Evolutionary conservation across 139 green algal genomes (phyloP).

Genomic region (Chlamydomonas schloesseri): DNA sequence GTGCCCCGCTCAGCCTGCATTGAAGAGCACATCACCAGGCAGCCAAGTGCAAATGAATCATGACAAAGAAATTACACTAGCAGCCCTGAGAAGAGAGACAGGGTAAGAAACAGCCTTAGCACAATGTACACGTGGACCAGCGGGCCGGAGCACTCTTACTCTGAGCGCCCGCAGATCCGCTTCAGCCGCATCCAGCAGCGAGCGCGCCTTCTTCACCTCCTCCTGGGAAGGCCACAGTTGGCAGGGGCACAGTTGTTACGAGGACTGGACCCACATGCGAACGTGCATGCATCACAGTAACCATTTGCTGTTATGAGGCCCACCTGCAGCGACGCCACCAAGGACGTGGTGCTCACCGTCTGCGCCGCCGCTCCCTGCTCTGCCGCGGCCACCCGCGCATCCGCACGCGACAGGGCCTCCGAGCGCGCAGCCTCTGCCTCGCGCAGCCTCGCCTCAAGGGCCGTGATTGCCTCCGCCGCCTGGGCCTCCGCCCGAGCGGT

Average conservation of each 20-base stretch:
- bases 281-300: background rate
- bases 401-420: background rate
- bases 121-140: too few relatives aligned
- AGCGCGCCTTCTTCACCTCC: constrained; percentile 14
- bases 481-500: background rate
- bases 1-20: constrained; percentile 3
- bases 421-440: background rate
- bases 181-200: background rate
- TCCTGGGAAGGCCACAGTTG: background rate
- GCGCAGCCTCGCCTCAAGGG: background rate
- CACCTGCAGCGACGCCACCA: constrained; percentile 6
- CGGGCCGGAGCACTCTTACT: too few relatives aligned
- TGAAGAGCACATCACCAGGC: background rate
- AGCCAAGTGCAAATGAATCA: too few relatives aligned
- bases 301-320: background rate
- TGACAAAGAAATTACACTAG: too few relatives aligned
- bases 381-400: background rate
- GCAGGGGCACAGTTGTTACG: background rate
- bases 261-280: background rate
- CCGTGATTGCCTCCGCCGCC: background rate
- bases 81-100: too few relatives aligned
- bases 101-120: too few relatives aligned
- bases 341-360: background rate
- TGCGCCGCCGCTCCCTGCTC: constrained; percentile 15
- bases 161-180: background rate